Base-by-base conservation (phyloP, 768 basidiomycete genomes). In the Serpula lacrymans region DNA sequence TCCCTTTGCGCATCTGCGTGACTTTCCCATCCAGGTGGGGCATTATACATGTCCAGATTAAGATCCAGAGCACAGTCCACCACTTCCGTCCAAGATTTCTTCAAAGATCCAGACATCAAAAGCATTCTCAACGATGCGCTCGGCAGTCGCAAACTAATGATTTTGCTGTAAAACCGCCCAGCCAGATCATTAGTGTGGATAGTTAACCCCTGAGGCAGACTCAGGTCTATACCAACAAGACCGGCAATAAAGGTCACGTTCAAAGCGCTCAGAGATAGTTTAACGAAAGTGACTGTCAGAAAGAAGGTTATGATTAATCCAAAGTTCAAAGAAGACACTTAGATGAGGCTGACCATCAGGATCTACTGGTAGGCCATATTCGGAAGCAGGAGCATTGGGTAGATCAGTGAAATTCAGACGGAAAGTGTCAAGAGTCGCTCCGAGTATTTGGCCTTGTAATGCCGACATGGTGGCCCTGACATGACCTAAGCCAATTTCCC, bases 401-500 rank as follows among this genome's bases (percentile, higher is more conserved):
- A 72, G 50, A 56, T 98, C 95, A 1, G 69, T 59, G 54, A 81
- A 94, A 49, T 87, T 89, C 46, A 80, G 55, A 6, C 71, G 69
- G 46, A 96, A 84, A 0, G 80, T 70, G 27, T 69, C 65, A 4
- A 68, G 61, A 16, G 78, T 80, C 5, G 79, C 70, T 7, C 63
- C 57, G 10, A 93, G 50, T 12, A 74, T 49, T 45, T 68, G 64
- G 5, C 65, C 65, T 48, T 89, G 75, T 12, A 62, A 56, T 6
- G 82, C 77, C 2, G 82, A 75, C 14, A 83, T 45, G 18, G 72
- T 53, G 0, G 71, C 72, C 51, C 78, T 82, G 34, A 88, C 55
- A 24, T 70, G 56, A 5, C 90, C 90, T 13, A 92, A 25, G n/a
- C 65, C 65, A 32, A 94, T 76, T 53, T 95, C 91, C 95, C 95